Evolutionary conservation across 148 eudicot species (phyloP), one percentile per base, ranked within the genome.

Genomic region (Amaranthus hypochondriacus): DNA sequence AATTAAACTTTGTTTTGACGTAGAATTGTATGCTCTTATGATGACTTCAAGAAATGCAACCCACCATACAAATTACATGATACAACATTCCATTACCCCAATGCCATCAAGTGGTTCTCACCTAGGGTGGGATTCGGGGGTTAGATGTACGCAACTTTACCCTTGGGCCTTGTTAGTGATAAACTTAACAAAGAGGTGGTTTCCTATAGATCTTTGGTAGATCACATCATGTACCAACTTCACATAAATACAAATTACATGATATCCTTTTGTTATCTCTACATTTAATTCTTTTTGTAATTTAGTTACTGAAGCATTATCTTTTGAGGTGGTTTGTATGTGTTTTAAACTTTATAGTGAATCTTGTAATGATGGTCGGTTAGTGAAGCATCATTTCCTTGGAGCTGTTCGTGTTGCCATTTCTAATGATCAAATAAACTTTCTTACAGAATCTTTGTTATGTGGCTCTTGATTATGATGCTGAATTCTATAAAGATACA

Each of bases 401-500:
- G 42, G 47, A 73, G 48, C 43, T 50, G 39, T 53, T 28, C 14
- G 9, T 53, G 9, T 43, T 55, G 61, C 56, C 21, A 8, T 51
- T 43, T 56, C 43, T 7, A 8, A 47, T 15, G 42, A 55, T 57
- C 69, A 53, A 49, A 55, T 48, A 18, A 62, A 59, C 48, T 47
- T 50, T 72, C 71, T 72, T 65, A 55, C 95, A 93, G 98, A 89
- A 93, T 73, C 84, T 93, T 28, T 93, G 98, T 78, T 93, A 91
- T 62, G 97, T 91, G 56, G 98, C 98, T 56, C 79, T 84, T 76
- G 94, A 93, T 84, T 93, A 93, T 81, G 86, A 86, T 74, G 87
- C 91, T 75, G 98, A 93, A 78, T 82, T 89, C 65, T 83, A 80
- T 57, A 89, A 89, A 79, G 84, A 88, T 75, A 89, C 92, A 42